These are phyloP conservation scores for Phoenix dactylifera DNA, from an alignment of 176 grass and related monocot genomes.

Conservation along the genomic window DNA sequence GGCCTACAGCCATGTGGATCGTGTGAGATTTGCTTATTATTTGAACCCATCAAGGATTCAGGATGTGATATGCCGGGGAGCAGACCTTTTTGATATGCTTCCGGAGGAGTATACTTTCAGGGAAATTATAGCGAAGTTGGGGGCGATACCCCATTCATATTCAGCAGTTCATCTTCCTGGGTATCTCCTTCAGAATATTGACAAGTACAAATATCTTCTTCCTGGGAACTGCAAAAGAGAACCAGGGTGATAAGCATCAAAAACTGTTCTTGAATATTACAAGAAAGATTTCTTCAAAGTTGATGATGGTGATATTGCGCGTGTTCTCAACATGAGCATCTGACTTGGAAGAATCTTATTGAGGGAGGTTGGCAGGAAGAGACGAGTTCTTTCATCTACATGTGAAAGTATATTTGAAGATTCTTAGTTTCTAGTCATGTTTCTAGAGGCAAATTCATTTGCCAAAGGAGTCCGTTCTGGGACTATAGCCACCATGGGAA, in stretches of 20 bases:
- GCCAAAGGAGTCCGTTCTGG: too few species aligned
- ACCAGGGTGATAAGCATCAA: not conserved
- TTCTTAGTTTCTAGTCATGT: too few species aligned
- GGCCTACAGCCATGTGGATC: not conserved
- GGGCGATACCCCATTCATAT: not conserved
- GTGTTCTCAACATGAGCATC: too few species aligned
- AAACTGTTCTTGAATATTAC: too few species aligned
- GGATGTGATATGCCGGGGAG: constrained; percentile 1
- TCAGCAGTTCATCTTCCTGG: not conserved
- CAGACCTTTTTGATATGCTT: constrained; percentile 7
- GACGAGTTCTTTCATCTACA: too few species aligned
- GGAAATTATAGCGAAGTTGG: not conserved
- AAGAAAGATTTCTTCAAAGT: too few species aligned
- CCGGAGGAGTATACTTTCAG: constrained; percentile 1
- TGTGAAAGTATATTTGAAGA: too few species aligned
- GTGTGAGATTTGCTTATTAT: not conserved
- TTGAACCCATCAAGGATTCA: constrained; percentile 1
- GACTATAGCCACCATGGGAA: too few species aligned
- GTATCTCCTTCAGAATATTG: constrained; percentile 6
- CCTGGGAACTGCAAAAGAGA: constrained; percentile 6
- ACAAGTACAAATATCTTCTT: constrained; percentile 1
- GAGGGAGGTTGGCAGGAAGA: too few species aligned
- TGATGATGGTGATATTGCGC: too few species aligned
- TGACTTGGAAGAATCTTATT: too few species aligned
- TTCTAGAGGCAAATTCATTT: too few species aligned